Evolutionary conservation across 2,329 filamentous ascomycete species (phyloP), one percentile per base, ranked within the genome.

Genomic region (Trichoderma lentiforme): DNA sequence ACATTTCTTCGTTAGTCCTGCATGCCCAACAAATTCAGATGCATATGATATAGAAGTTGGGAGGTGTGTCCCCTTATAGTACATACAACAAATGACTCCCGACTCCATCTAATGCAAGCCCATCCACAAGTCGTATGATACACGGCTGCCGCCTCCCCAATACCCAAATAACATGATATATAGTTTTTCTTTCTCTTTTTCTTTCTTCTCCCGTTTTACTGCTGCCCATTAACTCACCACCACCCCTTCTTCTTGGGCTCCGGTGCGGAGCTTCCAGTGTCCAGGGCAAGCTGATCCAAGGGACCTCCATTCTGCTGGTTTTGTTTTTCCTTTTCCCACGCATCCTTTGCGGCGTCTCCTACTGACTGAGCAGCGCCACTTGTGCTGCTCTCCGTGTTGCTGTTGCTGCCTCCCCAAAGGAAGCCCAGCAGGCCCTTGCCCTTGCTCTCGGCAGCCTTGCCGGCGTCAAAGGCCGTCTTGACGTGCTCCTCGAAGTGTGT

Each of bases 261-360:
- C 73, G 75, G 77, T 24, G 73, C 73, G 72, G 73, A 75, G 36
- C 72, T 74, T 36, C 70, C 76, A 26, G 76, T 76, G 36, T 83
- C 81, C 34, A 84, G 76, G 0, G 86, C 86, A 3, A 88, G 73
- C 71, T 84, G 83, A 75, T 89, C 87, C 58, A 89, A 77, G 64
- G 82, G 83, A 2, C 87, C 87, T 24, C 86, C 87, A 14, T 74
- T 79, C 72, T 81, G 81, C 81, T 89, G 86, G 73, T 85, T 86
- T 74, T 85, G 82, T 74, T 83, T 83, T 79, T 89, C 87, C 53
- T 80, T 77, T 72, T 87, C 84, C 74, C 86, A 84, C 1, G 82
- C 85, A 21, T 78, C 80, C 71, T 80, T 81, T 39, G 83, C 83
- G 78, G 84, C 83, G 39, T 82, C 78, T 74, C 77, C 77, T 51